These are phyloP conservation scores for Jasminum sambac DNA, from an alignment of 257 asterid species.

Conservation along the genomic window DNA sequence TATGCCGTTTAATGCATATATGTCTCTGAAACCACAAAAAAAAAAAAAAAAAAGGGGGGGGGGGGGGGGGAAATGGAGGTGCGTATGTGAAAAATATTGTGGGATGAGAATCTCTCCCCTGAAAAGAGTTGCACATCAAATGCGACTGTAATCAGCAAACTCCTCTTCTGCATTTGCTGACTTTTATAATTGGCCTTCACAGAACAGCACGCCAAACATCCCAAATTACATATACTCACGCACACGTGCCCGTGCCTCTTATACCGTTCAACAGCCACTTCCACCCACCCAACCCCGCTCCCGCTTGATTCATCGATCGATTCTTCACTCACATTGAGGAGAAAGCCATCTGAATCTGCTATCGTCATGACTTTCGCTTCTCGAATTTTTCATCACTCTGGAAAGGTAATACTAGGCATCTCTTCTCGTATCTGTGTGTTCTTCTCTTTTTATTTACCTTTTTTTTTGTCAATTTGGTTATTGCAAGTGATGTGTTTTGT, in stretches of 20 bases:
- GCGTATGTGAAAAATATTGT: too few relatives aligned
- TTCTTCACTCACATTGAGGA: slow-evolving; percentile 6
- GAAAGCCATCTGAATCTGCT: slow-evolving; percentile 14
- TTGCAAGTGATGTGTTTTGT: background rate
- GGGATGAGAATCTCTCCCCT: too few relatives aligned
- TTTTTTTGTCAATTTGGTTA: background rate
- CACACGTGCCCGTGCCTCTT: background rate
- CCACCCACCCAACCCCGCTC: too few relatives aligned
- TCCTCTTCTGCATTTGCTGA: background rate
- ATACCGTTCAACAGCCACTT: background rate
- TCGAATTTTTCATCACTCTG: slow-evolving; percentile 63
- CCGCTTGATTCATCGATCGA: background rate
- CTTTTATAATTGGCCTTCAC: background rate
- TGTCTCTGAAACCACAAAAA: too few relatives aligned
- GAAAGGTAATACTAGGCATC: slow-evolving; percentile 41
- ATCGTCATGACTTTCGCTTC: slow-evolving; percentile 49
- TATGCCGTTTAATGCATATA: too few relatives aligned
- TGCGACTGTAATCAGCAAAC: background rate
- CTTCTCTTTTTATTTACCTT: too few relatives aligned
- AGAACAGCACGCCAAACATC: background rate
- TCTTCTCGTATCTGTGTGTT: too few relatives aligned
- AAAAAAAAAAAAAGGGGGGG: too few relatives aligned
- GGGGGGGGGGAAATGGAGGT: too few relatives aligned
- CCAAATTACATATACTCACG: background rate
- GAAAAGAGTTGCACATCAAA: background rate